Evolutionary conservation across 1,139 yeast species (phyloP).

Genomic region (Candida pseudoviswanathii): DNA sequence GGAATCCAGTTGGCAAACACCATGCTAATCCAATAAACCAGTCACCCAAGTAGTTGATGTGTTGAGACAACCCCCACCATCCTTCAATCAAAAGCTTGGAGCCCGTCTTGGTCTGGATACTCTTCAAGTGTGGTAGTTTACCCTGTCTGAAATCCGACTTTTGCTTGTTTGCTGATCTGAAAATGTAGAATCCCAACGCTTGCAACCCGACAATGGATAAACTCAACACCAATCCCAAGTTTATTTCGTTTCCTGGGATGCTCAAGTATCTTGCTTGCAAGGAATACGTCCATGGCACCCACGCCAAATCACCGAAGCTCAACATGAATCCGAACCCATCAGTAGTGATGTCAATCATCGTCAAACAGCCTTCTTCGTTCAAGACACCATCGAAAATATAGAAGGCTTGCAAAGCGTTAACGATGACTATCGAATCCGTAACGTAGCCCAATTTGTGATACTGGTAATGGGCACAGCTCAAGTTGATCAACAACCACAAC

Average conservation of each 20-base stretch:
- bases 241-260: constrained; percentile 53
- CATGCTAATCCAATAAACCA: constrained; percentile 91
- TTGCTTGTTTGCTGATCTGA: constrained; percentile 81
- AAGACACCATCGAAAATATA: constrained; percentile 90
- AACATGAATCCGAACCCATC: constrained; percentile 98
- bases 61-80: constrained; percentile 96
- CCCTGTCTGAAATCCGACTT: constrained; percentile 85
- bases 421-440: constrained; percentile 71
- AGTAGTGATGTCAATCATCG: constrained; percentile 95
- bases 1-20: constrained; percentile 89
- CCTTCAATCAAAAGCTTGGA: constrained; percentile 84
- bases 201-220: constrained; percentile 48
- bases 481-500: constrained; percentile 78
- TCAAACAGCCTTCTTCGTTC: constrained; percentile 83
- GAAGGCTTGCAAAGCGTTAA: constrained; percentile 71
- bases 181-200: constrained; percentile 71
- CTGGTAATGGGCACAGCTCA: constrained; percentile 81
- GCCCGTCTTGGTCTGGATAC: constrained; percentile 74
- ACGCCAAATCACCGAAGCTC: constrained; percentile 87
- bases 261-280: constrained; percentile 83
- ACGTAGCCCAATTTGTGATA: constrained; percentile 61
- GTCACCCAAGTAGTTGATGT: constrained; percentile 93
- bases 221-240: constrained; percentile 47
- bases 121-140: constrained; percentile 60
- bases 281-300: constrained; percentile 93